Conservation (phyloP, 2,329 filamentous ascomycete species). For the Verticillium albo-atrum region DNA sequence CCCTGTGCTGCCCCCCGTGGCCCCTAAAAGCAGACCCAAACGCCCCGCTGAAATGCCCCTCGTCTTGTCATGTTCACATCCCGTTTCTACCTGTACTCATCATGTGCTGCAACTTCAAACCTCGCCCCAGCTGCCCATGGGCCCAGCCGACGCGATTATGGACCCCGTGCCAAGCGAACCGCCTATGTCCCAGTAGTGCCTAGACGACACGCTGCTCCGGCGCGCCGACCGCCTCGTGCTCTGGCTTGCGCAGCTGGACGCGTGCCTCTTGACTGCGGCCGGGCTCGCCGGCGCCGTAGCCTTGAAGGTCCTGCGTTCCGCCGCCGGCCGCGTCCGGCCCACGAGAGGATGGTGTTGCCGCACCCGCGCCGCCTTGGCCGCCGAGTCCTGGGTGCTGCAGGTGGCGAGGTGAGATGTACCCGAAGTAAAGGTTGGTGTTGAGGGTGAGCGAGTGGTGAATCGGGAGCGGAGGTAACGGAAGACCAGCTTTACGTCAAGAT, state of each 20-base stretch:
- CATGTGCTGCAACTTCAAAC: slow-evolving; percentile 34
- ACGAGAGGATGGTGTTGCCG: slow-evolving; percentile 87
- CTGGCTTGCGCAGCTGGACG: slow-evolving; percentile 78
- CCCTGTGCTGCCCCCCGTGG: not conserved
- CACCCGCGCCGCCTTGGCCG: slow-evolving; percentile 77
- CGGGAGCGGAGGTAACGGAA: slow-evolving; percentile 81
- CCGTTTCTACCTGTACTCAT: not conserved
- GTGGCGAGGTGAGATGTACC: slow-evolving; percentile 43
- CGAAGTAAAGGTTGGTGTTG: slow-evolving; percentile 34
- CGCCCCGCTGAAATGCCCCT: not conserved
- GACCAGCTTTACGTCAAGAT: slow-evolving; percentile 85
- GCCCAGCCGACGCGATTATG: slow-evolving; percentile 60
- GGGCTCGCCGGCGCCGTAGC: slow-evolving; percentile 45
- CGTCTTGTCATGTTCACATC: not conserved
- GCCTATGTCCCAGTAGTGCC: slow-evolving; percentile 92
- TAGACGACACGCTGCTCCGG: slow-evolving; percentile 64
- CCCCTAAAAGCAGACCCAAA: not conserved
- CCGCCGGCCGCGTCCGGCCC: slow-evolving; percentile 47
- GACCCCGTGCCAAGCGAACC: slow-evolving; percentile 74
- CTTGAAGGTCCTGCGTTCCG: slow-evolving; percentile 55
- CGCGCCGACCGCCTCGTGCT: slow-evolving; percentile 71
- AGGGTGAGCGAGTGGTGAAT: slow-evolving; percentile 53
- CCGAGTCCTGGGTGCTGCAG: slow-evolving; percentile 56
- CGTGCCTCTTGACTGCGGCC: slow-evolving; percentile 37
- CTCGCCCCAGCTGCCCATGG: slow-evolving; percentile 77